Evolutionary conservation across 75 land plant species (phyloP), one percentile per base, ranked within the genome.

Genomic region (Pinus taeda): DNA sequence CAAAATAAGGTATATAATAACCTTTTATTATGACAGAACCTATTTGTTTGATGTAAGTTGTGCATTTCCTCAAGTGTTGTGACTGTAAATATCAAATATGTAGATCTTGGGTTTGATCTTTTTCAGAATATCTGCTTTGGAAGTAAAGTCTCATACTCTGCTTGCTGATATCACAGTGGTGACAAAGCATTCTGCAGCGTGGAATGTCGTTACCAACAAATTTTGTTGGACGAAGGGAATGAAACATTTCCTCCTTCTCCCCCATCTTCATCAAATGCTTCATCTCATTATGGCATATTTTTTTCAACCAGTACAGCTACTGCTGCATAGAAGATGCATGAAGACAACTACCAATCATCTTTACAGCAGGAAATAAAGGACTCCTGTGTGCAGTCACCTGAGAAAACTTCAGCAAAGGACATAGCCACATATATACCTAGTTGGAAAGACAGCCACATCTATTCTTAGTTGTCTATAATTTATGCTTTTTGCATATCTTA

Each of bases 141-240:
- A 76, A 30, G 37, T 3, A 20, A 30, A 49, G 77, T 60, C 65
- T 76, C 3, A 67, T 72, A 15, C 59, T 60, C n/a, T 18, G 45
- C 21, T 42, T 74, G 7, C 3, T 59, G 39, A 4, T 30, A 18
- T 74, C 83, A 80, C 89, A 91, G 93, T 59, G 93, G 93, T 64
- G 93, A 91, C 64, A 86, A 84, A 58, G 91, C 93, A 18, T 91
- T 91, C 60, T 91, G 93, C 79, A 89, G 91, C 77, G 77, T 63
- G 39, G 93, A 91, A 75, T 91, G 93, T 61, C 71, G 93, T 60
- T 78, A 55, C 56, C 86, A 89, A 57, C 91, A 91, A 59, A 91
- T 89, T 20, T 26, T 84, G 66, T 63, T 77, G 37, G 93, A 91
- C 57, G 89, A 91, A 71, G 67, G 74, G 39, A 77, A 62, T 15